phyloP scores from a whole-genome alignment of 1,284 basidiomycete genomes.

The Tremellales sp. region DNA sequence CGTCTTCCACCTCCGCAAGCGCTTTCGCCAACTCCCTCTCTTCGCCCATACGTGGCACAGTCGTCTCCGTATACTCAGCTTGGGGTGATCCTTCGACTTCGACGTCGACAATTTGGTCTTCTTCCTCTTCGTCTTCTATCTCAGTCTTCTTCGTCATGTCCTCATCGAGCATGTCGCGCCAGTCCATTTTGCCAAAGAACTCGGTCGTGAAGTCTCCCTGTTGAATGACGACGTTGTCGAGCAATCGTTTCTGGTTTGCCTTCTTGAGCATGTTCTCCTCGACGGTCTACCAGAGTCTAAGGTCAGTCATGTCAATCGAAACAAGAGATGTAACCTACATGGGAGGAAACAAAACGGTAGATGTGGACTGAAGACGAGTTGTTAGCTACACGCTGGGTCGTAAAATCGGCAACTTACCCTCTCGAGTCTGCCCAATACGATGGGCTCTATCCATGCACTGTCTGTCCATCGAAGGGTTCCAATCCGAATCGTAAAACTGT shows the following conservation, averaged over 20 bases:
- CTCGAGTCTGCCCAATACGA: slow-evolving; percentile 87
- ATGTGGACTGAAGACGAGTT: slow-evolving; percentile 65
- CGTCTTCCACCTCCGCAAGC: slow-evolving; percentile 84
- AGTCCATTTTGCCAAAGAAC: slow-evolving; percentile 60
- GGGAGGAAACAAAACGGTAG: slow-evolving; percentile 81
- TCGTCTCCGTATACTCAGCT: slow-evolving; percentile 29
- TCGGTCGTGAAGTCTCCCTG: slow-evolving; percentile 76
- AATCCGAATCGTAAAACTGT: slow-evolving; percentile 81
- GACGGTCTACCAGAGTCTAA: slow-evolving; percentile 69
- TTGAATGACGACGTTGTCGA: slow-evolving; percentile 91
- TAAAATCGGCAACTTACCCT: slow-evolving; percentile 49
- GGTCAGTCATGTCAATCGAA: slow-evolving; percentile 4
- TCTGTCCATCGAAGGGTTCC: slow-evolving; percentile 95
- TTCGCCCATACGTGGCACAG: slow-evolving; percentile 32
- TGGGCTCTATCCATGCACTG: slow-evolving; percentile 87
- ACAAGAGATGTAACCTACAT: slow-evolving; percentile 11
- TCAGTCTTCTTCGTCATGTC: slow-evolving; percentile 37
- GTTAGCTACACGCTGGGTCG: neutral
- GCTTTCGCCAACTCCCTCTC: slow-evolving; percentile 58
- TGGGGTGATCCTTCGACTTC: slow-evolving; percentile 26
- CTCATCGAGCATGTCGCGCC: slow-evolving; percentile 73
- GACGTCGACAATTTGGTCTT: slow-evolving; percentile 31
- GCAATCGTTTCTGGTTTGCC: slow-evolving; percentile 88
- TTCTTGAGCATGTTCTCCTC: slow-evolving; percentile 96
- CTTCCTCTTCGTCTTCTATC: slow-evolving; percentile 9